phyloP scores from a whole-genome alignment of 352 stramenopile genomes.

The Phytophthora pluvialis region DNA sequence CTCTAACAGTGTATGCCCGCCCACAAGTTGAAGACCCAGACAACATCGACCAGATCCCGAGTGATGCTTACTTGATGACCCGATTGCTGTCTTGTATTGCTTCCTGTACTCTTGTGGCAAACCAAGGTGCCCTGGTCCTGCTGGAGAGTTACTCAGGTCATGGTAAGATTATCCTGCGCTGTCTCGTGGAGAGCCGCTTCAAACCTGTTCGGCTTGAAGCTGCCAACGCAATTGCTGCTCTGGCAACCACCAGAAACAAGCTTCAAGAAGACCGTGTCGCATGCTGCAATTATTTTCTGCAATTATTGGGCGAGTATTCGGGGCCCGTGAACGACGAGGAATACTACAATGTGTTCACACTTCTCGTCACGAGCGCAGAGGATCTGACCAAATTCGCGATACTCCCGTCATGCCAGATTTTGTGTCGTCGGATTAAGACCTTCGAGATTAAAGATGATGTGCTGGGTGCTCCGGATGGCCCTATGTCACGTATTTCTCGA shows the following conservation, averaged over 20 bases:
- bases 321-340: constrained; percentile 51
- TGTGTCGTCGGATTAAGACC: constrained; percentile 58
- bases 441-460: constrained; percentile 46
- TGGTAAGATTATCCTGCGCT: constrained; percentile 50
- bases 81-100: constrained; percentile 58
- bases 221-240: constrained; percentile 47
- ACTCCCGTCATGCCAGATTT: constrained; percentile 48
- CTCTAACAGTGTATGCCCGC: constrained; percentile 41
- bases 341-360: constrained; percentile 69
- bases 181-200: constrained; percentile 52
- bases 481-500: constrained; percentile 9
- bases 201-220: constrained; percentile 58
- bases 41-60: constrained; percentile 53
- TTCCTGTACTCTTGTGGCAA: constrained; percentile 40
- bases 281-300: constrained; percentile 58
- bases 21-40: constrained; percentile 54
- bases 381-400: constrained; percentile 54
- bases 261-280: constrained; percentile 48
- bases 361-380: constrained; percentile 58
- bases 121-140: constrained; percentile 40
- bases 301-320: constrained; percentile 55
- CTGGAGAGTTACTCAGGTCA: constrained; percentile 47
- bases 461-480: background rate
- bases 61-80: constrained; percentile 66
- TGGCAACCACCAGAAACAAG: constrained; percentile 56